Base-by-base conservation (phyloP, 208 protist species). In the Leishmania braziliensis region DNA sequence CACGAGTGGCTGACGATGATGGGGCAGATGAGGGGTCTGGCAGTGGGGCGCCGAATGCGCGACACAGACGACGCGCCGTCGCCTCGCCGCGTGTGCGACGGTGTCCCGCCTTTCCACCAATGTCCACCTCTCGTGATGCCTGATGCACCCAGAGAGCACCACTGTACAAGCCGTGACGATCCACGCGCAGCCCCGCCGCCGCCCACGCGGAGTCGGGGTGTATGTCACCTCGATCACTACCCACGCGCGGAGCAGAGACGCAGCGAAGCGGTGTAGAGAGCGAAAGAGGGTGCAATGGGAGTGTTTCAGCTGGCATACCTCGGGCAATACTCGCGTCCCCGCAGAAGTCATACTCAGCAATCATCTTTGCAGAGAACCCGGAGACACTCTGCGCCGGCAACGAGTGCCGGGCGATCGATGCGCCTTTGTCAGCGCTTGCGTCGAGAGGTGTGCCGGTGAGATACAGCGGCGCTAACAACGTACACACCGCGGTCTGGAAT, bases 401-500 rank as follows among this genome's bases (percentile, higher is more conserved):
- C 3, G 71, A 36, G 51, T 5, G 39, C 51, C 14, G 14, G 23
- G 71, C 29, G 43, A 56, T 46, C 46, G 58, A 33, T 12, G 12
- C 48, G 6, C 39, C 50, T 56, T 29, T 56, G 5, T 5, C 75
- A 18, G 8, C 39, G 43, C 26, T 43, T 53, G 68, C 68, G 46
- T 36, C 5, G 68, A 53, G 68, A 73, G 36, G 39, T 50, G 39
- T 50, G 74, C 16, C 74, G 74, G 33, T n/a, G 18, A 84, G 77
- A 68, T 88, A 88, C 16, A 84, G 76, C n/a, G 85, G 85, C 3
- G 85, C 85, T 14, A 88, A 5, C 65, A 83, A 36, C 29, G 77
- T 77, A 54, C 77, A 85, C 69, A 77, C 50, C 23, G 86, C 86
- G 0, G 60, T 70, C 20, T 83, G 86, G 51, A 89, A 83, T 33